Evolutionary conservation across 805 yeast genomes (phyloP).

Genomic region (Komagataella ulmi): DNA sequence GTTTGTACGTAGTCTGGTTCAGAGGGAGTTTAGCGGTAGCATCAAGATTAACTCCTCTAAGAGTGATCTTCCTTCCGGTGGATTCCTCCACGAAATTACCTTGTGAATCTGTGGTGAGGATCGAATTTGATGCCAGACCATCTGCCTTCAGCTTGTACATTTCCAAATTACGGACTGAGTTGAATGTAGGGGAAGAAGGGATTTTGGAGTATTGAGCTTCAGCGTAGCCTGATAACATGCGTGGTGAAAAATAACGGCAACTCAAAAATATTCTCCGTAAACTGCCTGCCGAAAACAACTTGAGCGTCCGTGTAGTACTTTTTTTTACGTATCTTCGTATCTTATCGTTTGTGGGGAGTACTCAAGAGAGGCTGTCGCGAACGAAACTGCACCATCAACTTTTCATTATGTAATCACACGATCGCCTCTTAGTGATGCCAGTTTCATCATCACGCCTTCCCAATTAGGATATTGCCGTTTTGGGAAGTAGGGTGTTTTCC

Average conservation of each 20-base stretch:
- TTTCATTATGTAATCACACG: too few relatives aligned
- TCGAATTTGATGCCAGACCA: background rate
- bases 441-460: background rate
- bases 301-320: background rate
- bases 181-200: background rate
- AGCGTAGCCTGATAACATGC: background rate
- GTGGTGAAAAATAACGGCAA: background rate
- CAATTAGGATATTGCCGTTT: background rate
- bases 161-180: background rate
- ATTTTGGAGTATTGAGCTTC: background rate
- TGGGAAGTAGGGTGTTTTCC: background rate
- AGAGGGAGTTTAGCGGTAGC: slow-evolving; percentile 61
- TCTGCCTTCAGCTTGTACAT: background rate
- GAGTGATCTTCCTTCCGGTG: slow-evolving; percentile 43
- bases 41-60: slow-evolving; percentile 77
- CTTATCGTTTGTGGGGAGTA: background rate
- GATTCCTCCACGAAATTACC: slow-evolving; percentile 45
- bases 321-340: background rate
- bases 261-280: background rate
- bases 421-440: too few relatives aligned
- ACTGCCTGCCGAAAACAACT: background rate
- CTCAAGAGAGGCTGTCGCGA: background rate
- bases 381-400: too few relatives aligned
- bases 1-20: slow-evolving; percentile 31
- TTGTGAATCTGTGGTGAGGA: slow-evolving; percentile 3